These are phyloP conservation scores for Pestalotiopsis sp. DNA, from an alignment of 2,329 filamentous ascomycete genomes.

Conservation along the genomic window DNA sequence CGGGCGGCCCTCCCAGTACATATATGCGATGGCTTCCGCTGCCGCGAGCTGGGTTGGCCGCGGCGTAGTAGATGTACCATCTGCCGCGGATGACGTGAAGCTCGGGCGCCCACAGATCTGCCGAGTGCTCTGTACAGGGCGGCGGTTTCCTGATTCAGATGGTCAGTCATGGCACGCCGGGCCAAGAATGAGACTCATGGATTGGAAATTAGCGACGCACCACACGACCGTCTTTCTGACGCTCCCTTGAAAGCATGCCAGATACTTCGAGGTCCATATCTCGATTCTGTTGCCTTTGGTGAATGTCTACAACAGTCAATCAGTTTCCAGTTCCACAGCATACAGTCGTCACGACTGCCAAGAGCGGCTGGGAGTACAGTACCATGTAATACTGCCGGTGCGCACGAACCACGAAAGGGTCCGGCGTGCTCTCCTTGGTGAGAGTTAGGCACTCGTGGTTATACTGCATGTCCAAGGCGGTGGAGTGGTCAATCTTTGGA, in stretches of 20 bases:
- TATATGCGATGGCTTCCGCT: conserved; percentile 33
- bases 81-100: conserved; percentile 29
- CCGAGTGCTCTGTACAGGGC: conserved; percentile 28
- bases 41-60: conserved; percentile 26
- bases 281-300: conserved; percentile 31
- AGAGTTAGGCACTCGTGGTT: conserved; percentile 30
- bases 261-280: conserved; percentile 29
- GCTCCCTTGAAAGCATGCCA: conserved; percentile 27
- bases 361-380: conserved; percentile 6
- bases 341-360: neutral
- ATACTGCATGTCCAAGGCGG: conserved; percentile 17
- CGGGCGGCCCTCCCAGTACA: conserved; percentile 28
- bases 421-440: conserved; percentile 29
- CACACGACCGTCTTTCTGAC: conserved; percentile 28
- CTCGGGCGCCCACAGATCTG: conserved; percentile 33
- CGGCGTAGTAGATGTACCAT: conserved; percentile 35
- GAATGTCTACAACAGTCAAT: conserved; percentile 25
- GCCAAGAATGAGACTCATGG: neutral
- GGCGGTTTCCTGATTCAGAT: conserved; percentile 26
- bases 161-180: neutral
- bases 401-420: conserved; percentile 28
- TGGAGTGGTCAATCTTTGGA: neutral
- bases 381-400: conserved; percentile 28
- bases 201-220: conserved; percentile 17
- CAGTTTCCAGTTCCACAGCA: neutral